Conservation (phyloP, 2,329 filamentous ascomycete species). For the Fusarium phyllophilum region DNA sequence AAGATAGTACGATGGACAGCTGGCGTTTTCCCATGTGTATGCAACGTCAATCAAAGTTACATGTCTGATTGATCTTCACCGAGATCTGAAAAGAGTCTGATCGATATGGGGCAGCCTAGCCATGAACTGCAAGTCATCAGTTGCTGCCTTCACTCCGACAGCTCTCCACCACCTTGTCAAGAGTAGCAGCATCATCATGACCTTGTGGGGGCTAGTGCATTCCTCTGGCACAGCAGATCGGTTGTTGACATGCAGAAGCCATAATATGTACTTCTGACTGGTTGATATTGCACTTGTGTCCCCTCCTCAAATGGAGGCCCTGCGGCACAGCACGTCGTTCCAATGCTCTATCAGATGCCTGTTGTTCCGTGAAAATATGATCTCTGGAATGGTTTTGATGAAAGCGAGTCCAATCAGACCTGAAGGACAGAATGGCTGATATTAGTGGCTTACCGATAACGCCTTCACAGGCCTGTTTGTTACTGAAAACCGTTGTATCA, state of each 20-base stretch:
- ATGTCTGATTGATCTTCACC: constrained; percentile 21
- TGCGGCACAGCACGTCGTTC: constrained; percentile 20
- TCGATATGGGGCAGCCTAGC: constrained; percentile 12
- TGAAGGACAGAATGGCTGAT: constrained; percentile 15
- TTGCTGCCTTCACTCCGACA: neutral
- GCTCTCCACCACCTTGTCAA: neutral
- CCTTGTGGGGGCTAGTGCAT: constrained; percentile 26
- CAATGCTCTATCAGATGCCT: constrained; percentile 15
- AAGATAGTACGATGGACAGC: constrained; percentile 36
- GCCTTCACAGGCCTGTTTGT: neutral
- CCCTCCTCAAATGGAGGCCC: constrained; percentile 14
- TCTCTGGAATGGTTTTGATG: constrained; percentile 28
- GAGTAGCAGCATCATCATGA: neutral
- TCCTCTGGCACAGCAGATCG: constrained; percentile 28
- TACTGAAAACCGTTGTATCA: neutral
- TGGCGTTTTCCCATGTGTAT: constrained; percentile 32
- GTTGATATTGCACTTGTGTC: constrained; percentile 27
- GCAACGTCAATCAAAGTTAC: constrained; percentile 9
- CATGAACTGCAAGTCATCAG: constrained; percentile 23
- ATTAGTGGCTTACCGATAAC: neutral
- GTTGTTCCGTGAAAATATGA: constrained; percentile 20
- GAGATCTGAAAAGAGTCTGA: constrained; percentile 20
- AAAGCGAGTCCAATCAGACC: constrained; percentile 34
- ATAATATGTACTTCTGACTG: constrained; percentile 29
- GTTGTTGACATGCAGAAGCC: constrained; percentile 15